Base-by-base conservation (phyloP, 208 protist genomes). In the Histomonas meleagridis region DNA sequence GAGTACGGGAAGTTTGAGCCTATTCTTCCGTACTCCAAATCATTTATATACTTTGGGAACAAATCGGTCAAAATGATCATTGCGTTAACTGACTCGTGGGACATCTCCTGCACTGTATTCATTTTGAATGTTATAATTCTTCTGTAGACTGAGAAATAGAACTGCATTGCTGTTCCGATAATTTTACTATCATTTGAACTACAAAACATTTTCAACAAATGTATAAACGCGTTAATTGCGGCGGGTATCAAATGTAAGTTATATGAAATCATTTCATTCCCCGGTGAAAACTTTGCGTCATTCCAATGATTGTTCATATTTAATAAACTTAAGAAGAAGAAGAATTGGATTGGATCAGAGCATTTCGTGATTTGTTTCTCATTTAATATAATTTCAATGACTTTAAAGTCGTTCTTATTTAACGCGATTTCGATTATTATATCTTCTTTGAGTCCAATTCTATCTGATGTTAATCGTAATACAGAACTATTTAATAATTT, bases 321-420 rank as follows among this genome's bases (percentile, higher is more conserved):
- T n/a, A 81, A 43, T n/a, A 81, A 51, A 51, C 40, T 10, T 28
- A 81, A 43, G 70, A 81, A 81, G n/a, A 48, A 81, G 70, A 81
- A 81, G 12, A 81, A 81, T 43, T 81, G 35, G 3, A n/a, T 65
- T 3, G 70, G n/a, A 51, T 32, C 32, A 51, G 9, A 53, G 1
- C 5, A n/a, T 81, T 32, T 81, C 43, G 7, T 16, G 4, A 81
- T 12, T 23, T 51, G 21, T 1, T 48, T 51, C 23, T n/a, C 18
- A 32, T 65, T 26, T 5, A 65, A n/a, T 16, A 16, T 1, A 28
- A 4, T 51, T 51, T 81, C 70, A 46, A 76, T 35, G 21, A n/a
- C 35, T 16, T 81, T 3, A n/a, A 38, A 81, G n/a, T 7, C 32
- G 3, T 23, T 3, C 3, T 23, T 2, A 46, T 32, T 4, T 23